phyloP scores from a whole-genome alignment of 176 grass and related monocot genomes.

The Oryza glumipatula region DNA sequence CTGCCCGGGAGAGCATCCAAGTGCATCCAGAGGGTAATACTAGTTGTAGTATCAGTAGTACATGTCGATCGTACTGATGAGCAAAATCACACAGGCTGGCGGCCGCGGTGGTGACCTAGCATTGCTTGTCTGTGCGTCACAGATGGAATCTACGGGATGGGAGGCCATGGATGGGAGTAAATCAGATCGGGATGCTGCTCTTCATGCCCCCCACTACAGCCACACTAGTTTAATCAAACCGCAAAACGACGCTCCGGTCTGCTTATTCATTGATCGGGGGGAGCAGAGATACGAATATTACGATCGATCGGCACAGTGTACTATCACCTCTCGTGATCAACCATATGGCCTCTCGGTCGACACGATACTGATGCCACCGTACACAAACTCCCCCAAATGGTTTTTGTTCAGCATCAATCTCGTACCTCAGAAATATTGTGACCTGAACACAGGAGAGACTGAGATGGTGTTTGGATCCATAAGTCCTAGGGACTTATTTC shows the following conservation, averaged over 20 bases:
- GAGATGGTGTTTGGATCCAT: too few species aligned
- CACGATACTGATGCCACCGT: neutral
- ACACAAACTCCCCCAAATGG: neutral
- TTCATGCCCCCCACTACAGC: neutral
- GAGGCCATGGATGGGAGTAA: neutral
- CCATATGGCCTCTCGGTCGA: neutral
- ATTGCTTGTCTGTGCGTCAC: neutral
- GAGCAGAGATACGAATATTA: neutral
- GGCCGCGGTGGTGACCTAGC: constrained; percentile 11
- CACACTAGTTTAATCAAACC: neutral
- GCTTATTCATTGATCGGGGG: neutral
- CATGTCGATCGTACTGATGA: constrained; percentile 7
- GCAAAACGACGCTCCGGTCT: neutral
- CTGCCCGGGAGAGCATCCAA: neutral
- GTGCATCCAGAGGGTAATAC: neutral
- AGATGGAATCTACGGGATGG: constrained; percentile 41
- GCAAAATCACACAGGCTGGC: constrained; percentile 39
- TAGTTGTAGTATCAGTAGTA: neutral
- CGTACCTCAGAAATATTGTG: neutral
- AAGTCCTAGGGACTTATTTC: too few species aligned
- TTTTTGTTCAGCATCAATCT: neutral
- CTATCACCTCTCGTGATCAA: constrained; percentile 23
- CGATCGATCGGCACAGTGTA: constrained; percentile 22
- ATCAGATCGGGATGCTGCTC: constrained; percentile 34
- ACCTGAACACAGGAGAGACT: neutral